Percentiles rank a stretch among this genome's conserved stretches.
These are phyloP conservation scores for Backusella mclennaniae DNA, from an alignment of 192 early-diverging fungal species.

Conservation along the genomic window DNA sequence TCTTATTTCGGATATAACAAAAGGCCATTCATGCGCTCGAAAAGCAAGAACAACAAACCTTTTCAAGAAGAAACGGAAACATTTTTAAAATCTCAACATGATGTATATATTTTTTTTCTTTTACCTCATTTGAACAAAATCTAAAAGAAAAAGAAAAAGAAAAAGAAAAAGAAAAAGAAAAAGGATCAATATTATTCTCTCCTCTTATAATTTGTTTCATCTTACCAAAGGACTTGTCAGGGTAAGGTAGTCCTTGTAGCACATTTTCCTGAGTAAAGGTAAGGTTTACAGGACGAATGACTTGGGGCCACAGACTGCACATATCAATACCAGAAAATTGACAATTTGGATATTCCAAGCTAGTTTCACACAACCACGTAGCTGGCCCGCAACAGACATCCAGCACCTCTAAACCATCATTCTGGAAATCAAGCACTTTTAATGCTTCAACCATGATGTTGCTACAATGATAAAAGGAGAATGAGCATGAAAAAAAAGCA, in stretches of 20 bases:
- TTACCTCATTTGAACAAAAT: conserved; percentile 30
- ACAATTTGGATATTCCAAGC: conserved; percentile 26
- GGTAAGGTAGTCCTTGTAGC: conserved; percentile 22
- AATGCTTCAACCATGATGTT: conserved; percentile 28
- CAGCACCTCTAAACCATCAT: conserved; percentile 17
- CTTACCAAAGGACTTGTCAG: conserved; percentile 32
- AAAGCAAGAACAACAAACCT: conserved; percentile 29
- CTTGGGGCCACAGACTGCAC: conserved; percentile 25
- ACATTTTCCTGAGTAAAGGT: conserved; percentile 26
- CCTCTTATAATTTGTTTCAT: background rate
- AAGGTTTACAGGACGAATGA: conserved; percentile 29
- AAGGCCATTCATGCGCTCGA: conserved; percentile 26
- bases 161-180: background rate
- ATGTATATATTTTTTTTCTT: background rate
- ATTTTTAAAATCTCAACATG: background rate
- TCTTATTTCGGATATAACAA: conserved; percentile 19
- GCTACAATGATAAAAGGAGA: conserved; percentile 7
- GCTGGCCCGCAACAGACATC: conserved; percentile 29
- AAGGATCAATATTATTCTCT: background rate
- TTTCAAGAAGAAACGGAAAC: background rate
- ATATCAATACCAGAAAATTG: conserved; percentile 29
- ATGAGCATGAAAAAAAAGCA: background rate
- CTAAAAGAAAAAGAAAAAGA: background rate
- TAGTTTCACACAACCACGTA: conserved; percentile 30
- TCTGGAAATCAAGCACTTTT: conserved; percentile 23